Conservation (phyloP, 1,139 yeast genomes). For the Yamadazyma atlantica region DNA sequence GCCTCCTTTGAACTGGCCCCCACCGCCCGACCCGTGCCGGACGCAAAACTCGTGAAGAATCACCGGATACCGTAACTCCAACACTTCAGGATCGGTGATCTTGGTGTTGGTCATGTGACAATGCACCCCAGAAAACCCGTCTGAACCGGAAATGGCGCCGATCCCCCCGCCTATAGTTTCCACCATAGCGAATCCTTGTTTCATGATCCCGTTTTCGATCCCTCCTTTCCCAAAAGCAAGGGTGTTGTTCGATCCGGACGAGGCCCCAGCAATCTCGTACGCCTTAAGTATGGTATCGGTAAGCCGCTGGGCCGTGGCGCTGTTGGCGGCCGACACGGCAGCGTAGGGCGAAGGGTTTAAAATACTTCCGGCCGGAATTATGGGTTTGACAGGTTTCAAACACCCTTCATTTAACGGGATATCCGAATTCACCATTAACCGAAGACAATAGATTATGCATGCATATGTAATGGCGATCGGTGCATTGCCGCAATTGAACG, state of each 20-base stretch:
- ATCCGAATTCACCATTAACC: slow-evolving; percentile 41
- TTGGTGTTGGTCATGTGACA: slow-evolving; percentile 46
- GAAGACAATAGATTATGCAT: slow-evolving; percentile 39
- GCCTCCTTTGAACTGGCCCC: slow-evolving; percentile 36
- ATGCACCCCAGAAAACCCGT: slow-evolving; percentile 43
- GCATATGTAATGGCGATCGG: slow-evolving; percentile 41
- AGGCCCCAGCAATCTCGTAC: slow-evolving; percentile 7
- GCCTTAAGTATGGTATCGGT: slow-evolving; percentile 25
- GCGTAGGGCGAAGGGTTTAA: slow-evolving; percentile 39
- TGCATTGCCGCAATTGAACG: slow-evolving; percentile 41
- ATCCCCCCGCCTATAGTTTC: slow-evolving; percentile 16
- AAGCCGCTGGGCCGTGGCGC: slow-evolving; percentile 44
- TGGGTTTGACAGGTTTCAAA: slow-evolving; percentile 35
- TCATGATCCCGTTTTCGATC: slow-evolving; percentile 13
- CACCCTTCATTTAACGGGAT: slow-evolving; percentile 48
- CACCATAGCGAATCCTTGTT: slow-evolving; percentile 15
- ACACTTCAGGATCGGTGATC: slow-evolving; percentile 40
- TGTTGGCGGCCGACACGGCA: slow-evolving; percentile 48
- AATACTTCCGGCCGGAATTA: slow-evolving; percentile 33
- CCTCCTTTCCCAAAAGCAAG: slow-evolving; percentile 14
- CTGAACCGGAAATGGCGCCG: slow-evolving; percentile 20
- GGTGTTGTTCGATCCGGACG: slow-evolving; percentile 11
- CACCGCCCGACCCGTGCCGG: slow-evolving; percentile 33
- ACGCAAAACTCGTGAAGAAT: slow-evolving; percentile 28
- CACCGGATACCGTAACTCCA: slow-evolving; percentile 37